A percentile compares a stretch with the other conserved stretches of the same genome.
Evolutionary conservation across 2,329 filamentous ascomycete genomes (phyloP).

Genomic region (Aspergillus fumigatiaffinis): DNA sequence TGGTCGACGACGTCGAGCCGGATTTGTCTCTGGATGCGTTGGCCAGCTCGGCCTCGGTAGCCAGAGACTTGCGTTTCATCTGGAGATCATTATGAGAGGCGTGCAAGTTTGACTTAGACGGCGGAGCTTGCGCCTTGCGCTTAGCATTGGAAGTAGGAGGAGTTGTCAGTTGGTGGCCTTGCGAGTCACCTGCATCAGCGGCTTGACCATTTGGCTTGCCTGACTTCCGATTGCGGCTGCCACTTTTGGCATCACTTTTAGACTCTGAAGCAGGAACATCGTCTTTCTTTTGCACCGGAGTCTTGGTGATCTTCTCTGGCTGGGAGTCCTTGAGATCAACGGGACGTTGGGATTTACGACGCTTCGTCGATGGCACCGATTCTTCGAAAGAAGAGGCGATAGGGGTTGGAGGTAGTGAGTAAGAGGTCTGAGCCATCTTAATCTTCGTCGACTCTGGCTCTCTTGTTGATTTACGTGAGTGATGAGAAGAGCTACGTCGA

Average conservation of each 20-base stretch:
- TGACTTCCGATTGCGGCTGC: conserved; percentile 7
- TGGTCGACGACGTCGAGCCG: conserved; percentile 1
- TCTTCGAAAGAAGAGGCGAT: conserved; percentile 21
- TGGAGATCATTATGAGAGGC: conserved; percentile 8
- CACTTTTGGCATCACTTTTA: conserved; percentile 5
- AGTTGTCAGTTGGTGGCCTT: conserved; percentile 3
- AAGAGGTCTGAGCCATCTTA: conserved; percentile 16
- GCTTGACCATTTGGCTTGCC: conserved; percentile 5
- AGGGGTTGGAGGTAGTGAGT: conserved; percentile 20
- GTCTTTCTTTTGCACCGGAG: conserved; percentile 4
- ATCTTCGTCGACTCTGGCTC: conserved; percentile 11
- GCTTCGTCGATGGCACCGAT: conserved; percentile 15
- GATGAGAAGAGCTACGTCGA: conserved; percentile 18
- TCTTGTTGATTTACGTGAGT: conserved; percentile 16
- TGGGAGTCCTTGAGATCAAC: conserved; percentile 7
- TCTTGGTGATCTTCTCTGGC: conserved; percentile 7
- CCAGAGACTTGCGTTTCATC: conserved; percentile 8
- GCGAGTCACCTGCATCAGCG: not conserved
- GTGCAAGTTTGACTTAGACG: conserved; percentile 9
- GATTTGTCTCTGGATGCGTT: conserved; percentile 1
- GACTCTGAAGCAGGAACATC: conserved; percentile 4
- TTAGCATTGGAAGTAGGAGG: conserved; percentile 7
- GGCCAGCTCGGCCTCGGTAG: conserved; percentile 6
- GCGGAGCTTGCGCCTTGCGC: not conserved
- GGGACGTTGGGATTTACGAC: conserved; percentile 16